Conservation (phyloP, 805 yeast species). For the Monosporozyma unispora region DNA sequence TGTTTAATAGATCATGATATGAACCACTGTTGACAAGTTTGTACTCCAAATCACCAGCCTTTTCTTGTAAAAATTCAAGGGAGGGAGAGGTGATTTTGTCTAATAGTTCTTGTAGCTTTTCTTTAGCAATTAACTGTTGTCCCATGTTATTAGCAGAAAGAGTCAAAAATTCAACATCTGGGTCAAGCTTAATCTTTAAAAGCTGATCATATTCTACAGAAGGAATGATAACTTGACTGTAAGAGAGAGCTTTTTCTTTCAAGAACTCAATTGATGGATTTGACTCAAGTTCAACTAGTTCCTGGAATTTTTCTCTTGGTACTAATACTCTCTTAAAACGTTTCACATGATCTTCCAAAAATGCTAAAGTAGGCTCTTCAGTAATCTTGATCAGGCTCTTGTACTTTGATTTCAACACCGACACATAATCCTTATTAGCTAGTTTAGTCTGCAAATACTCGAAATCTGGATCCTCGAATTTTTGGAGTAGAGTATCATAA, state of each 20-base stretch:
- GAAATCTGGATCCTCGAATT: not conserved
- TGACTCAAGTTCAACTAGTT: not conserved
- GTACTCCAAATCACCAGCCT: slow-evolving; percentile 5
- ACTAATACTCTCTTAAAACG: not conserved
- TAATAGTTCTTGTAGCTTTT: not conserved
- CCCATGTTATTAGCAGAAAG: not conserved
- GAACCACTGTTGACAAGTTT: not conserved
- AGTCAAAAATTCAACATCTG: not conserved
- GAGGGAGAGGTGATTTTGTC: slow-evolving; percentile 1
- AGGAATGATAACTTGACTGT: slow-evolving; percentile 7
- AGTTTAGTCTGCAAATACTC: not conserved
- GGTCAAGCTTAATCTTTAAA: slow-evolving; percentile 3
- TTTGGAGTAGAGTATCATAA: not conserved
- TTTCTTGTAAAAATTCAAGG: slow-evolving; percentile 7
- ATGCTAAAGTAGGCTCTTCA: not conserved
- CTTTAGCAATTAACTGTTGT: not conserved
- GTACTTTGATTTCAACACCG: not conserved
- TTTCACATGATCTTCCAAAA: not conserved
- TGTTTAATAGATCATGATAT: not conserved
- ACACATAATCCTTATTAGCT: not conserved
- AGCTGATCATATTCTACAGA: not conserved
- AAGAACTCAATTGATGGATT: slow-evolving; percentile 3
- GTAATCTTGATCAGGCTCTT: not conserved
- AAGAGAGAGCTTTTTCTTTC: slow-evolving; percentile 4
- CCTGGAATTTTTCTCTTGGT: not conserved